A percentile compares a stretch with the other conserved stretches of the same genome.
phyloP scores from a whole-genome alignment of 768 basidiomycete genomes.

The Cubamyces lactineus region DNA sequence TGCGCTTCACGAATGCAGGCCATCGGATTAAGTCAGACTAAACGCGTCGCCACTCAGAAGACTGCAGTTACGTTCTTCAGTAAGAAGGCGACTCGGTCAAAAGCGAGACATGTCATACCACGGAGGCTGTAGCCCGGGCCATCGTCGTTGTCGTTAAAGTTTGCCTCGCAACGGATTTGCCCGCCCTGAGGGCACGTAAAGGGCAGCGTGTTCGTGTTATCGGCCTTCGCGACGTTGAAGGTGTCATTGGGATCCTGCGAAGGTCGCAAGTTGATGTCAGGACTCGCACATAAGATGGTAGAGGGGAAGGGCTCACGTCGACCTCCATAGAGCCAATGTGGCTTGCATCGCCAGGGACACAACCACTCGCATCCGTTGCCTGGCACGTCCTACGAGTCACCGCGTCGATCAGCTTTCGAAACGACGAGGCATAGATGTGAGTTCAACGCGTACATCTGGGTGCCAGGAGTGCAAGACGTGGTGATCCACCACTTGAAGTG shows the following conservation, averaged over 20 bases:
- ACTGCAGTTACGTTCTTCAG: too few species aligned
- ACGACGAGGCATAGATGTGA: too few species aligned
- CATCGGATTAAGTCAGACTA: too few species aligned
- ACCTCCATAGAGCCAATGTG: background rate
- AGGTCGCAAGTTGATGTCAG: too few species aligned
- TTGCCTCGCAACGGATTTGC: slow-evolving; percentile 13
- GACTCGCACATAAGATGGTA: background rate
- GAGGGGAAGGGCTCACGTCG: background rate
- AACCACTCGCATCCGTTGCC: background rate
- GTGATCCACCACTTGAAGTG: slow-evolving; percentile 9
- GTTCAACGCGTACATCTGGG: background rate
- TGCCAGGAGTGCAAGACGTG: background rate
- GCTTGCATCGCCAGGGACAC: slow-evolving; percentile 1
- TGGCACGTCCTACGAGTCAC: background rate
- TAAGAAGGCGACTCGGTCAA: too few species aligned
- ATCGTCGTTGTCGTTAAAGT: slow-evolving; percentile 17
- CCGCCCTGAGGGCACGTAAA: slow-evolving; percentile 11
- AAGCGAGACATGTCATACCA: too few species aligned
- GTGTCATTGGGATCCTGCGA: slow-evolving; percentile 7
- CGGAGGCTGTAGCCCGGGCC: slow-evolving; percentile 15
- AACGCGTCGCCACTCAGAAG: too few species aligned
- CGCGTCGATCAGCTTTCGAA: too few species aligned
- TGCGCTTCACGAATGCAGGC: too few species aligned
- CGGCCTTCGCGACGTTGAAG: background rate
- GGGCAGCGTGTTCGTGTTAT: slow-evolving; percentile 7